Conservation (phyloP, 441 rosid genomes). For the Jatropha podagrica region DNA sequence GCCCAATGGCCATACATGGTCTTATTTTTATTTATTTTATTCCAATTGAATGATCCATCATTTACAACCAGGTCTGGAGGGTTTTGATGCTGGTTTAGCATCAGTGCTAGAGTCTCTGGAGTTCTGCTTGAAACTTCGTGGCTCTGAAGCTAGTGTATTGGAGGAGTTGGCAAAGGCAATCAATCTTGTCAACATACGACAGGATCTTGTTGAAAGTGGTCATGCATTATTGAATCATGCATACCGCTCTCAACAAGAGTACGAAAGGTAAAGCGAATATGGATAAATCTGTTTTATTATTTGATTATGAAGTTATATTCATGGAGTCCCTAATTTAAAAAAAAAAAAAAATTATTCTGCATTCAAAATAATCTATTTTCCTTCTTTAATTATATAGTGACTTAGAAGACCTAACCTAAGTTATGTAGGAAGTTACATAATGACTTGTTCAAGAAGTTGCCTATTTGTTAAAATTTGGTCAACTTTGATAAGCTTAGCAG, state of each 20-base stretch:
- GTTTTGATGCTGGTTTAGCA: conserved; percentile 90
- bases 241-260: conserved; percentile 78
- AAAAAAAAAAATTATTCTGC: neutral
- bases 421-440: neutral
- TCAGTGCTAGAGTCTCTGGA: conserved; percentile 88
- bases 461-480: neutral
- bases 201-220: conserved; percentile 90
- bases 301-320: neutral
- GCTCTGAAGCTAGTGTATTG: conserved; percentile 89
- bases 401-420: neutral
- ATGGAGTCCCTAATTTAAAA: no score
- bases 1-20: neutral
- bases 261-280: conserved; percentile 61
- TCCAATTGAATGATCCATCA: conserved; percentile 9
- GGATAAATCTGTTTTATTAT: neutral
- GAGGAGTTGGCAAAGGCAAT: conserved; percentile 92
- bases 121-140: conserved; percentile 86
- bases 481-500: conserved; percentile 17
- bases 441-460: neutral
- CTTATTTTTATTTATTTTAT: conserved; percentile 6
- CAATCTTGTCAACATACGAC: conserved; percentile 74
- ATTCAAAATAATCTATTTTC: neutral
- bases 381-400: neutral
- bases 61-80: conserved; percentile 63
- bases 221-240: conserved; percentile 76